These are phyloP conservation scores for Rosa multiflora DNA, from an alignment of 306 rosid species.

Conservation along the genomic window DNA sequence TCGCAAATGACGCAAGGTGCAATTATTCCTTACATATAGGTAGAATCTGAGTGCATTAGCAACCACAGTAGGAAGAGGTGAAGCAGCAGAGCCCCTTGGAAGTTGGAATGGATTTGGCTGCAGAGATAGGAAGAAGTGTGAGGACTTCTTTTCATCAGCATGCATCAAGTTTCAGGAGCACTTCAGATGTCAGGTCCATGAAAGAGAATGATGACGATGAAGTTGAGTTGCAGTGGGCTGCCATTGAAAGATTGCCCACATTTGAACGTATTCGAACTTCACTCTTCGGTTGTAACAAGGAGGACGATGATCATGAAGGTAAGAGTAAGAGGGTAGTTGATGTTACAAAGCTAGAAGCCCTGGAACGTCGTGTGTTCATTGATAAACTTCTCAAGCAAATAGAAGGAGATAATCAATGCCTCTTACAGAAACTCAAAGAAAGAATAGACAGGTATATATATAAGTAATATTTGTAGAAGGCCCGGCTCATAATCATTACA, in stretches of 20 bases:
- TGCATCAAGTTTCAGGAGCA: conserved; percentile 15
- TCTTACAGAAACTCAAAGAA: conserved; percentile 24
- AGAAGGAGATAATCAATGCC: conserved; percentile 25
- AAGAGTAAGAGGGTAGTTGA: conserved; percentile 23
- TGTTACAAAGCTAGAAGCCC: conserved; percentile 21
- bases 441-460: conserved; percentile 19
- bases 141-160: conserved; percentile 7
- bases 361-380: conserved; percentile 13
- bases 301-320: background rate
- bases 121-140: conserved; percentile 7
- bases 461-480: background rate
- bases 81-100: background rate
- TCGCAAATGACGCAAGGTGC: too few relatives aligned
- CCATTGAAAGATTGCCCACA: conserved; percentile 28
- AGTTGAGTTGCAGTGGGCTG: conserved; percentile 20
- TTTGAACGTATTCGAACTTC: conserved; percentile 12
- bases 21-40: background rate
- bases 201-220: conserved; percentile 10
- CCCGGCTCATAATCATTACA: background rate
- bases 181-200: background rate
- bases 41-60: background rate
- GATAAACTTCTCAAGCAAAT: conserved; percentile 26
- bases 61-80: background rate
- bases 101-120: conserved; percentile 4
- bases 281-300: background rate